These are phyloP conservation scores for Sporobolomyces roseus DNA, from an alignment of 768 basidiomycete genomes.

Conservation along the genomic window DNA sequence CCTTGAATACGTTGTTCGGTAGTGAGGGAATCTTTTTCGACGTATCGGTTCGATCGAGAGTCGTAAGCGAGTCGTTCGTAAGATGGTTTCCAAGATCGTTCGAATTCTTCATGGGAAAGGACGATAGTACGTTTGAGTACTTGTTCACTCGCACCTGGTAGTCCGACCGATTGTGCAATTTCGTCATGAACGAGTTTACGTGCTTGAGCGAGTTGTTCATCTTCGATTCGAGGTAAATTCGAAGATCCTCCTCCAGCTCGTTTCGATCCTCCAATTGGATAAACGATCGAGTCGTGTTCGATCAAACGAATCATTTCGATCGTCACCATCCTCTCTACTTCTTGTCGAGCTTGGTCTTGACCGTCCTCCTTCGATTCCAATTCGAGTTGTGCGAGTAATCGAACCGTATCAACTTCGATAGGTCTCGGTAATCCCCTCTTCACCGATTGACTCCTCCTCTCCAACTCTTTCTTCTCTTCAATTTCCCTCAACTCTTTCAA, in stretches of 20 bases:
- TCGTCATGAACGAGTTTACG: constrained; percentile 71
- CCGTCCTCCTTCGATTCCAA: constrained; percentile 52
- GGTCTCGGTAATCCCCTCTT: constrained; percentile 81
- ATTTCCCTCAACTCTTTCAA: constrained; percentile 64
- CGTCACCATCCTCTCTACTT: constrained; percentile 66
- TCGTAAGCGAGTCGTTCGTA: constrained; percentile 62
- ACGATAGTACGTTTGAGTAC: constrained; percentile 74
- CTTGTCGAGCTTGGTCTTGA: constrained; percentile 49
- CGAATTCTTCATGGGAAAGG: constrained; percentile 36
- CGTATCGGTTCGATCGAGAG: constrained; percentile 60
- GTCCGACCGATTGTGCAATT: constrained; percentile 72
- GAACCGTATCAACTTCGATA: constrained; percentile 68
- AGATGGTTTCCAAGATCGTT: constrained; percentile 36
- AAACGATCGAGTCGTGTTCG: constrained; percentile 77
- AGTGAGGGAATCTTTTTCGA: constrained; percentile 61
- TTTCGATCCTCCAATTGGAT: constrained; percentile 83
- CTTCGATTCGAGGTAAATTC: constrained; percentile 67
- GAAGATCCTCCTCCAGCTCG: constrained; percentile 66
- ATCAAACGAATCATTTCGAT: constrained; percentile 72
- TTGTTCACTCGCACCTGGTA: constrained; percentile 73
- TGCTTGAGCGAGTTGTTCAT: constrained; percentile 68
- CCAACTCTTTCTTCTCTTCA: constrained; percentile 73
- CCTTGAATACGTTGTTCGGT: constrained; percentile 62
- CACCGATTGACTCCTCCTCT: constrained; percentile 73
- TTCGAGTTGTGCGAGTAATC: constrained; percentile 60